These are phyloP conservation scores for Fusarium xylarioides DNA, from an alignment of 2,329 filamentous ascomycete species.

Conservation along the genomic window DNA sequence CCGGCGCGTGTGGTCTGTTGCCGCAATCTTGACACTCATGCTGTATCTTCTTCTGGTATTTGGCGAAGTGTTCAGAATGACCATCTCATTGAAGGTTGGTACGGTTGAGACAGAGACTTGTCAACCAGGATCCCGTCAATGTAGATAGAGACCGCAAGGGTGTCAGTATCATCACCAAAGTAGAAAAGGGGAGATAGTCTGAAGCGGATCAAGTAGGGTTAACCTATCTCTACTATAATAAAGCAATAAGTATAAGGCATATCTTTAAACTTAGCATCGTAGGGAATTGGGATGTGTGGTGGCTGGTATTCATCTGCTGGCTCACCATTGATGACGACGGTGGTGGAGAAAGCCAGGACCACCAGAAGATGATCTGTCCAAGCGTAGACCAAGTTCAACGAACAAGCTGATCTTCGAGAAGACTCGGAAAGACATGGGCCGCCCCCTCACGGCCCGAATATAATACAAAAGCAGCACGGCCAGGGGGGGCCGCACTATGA, in stretches of 20 bases:
- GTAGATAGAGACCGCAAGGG: background rate
- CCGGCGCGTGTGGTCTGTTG: background rate
- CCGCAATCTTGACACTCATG: background rate
- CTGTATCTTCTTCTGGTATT: background rate
- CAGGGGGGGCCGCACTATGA: background rate
- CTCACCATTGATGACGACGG: background rate
- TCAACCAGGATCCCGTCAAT: background rate
- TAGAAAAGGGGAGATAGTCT: background rate
- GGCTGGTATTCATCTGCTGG: background rate
- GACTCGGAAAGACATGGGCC: background rate
- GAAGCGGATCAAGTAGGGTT: background rate
- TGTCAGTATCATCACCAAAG: background rate
- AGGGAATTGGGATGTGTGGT: background rate
- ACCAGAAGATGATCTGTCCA: background rate
- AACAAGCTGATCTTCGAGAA: background rate
- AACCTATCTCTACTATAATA: fast-evolving
- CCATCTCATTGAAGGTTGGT: background rate
- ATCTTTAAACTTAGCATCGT: background rate
- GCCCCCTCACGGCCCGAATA: background rate
- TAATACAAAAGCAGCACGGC: background rate
- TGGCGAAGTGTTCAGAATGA: background rate
- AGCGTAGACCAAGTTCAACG: fast-evolving
- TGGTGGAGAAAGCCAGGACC: background rate
- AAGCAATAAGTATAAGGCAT: background rate
- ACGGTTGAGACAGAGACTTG: background rate